Conservation (phyloP, 2,329 filamentous ascomycete species). For the Pyrenochaeta sp. region DNA sequence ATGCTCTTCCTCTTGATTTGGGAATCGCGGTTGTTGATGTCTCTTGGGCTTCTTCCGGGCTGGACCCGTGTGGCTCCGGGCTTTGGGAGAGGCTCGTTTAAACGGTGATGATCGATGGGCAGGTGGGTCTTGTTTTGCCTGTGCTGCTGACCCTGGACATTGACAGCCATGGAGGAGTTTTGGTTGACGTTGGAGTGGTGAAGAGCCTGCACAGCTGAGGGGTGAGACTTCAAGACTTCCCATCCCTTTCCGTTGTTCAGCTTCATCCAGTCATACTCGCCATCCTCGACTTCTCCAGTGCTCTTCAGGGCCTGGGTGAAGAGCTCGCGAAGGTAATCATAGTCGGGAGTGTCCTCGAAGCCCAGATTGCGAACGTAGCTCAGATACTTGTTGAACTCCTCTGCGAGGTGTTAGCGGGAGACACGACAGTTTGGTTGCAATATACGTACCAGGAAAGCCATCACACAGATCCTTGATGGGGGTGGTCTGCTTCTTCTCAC, state of each 20-base stretch:
- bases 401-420: conserved; percentile 53
- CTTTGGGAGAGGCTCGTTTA: conserved; percentile 61
- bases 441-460: conserved; percentile 75
- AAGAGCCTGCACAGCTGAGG: conserved; percentile 72
- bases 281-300: conserved; percentile 92
- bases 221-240: conserved; percentile 78
- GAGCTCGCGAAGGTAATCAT: conserved; percentile 94
- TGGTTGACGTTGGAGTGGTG: conserved; percentile 80
- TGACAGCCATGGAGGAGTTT: conserved; percentile 80
- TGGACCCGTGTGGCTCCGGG: conserved; percentile 68
- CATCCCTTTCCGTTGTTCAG: conserved; percentile 91
- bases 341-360: conserved; percentile 98
- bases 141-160: conserved; percentile 77
- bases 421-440: not conserved
- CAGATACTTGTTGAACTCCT: conserved; percentile 97
- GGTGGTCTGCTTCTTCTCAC: conserved; percentile 99
- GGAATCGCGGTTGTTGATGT: conserved; percentile 31
- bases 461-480: conserved; percentile 96
- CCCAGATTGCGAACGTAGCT: conserved; percentile 97
- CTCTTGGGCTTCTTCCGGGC: conserved; percentile 47
- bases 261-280: conserved; percentile 99
- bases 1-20: conserved; percentile 72
- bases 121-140: conserved; percentile 63
- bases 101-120: conserved; percentile 52
- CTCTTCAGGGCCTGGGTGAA: conserved; percentile 97